These are phyloP conservation scores for Artomyces pyxidatus DNA, from an alignment of 768 basidiomycete species.

Conservation along the genomic window DNA sequence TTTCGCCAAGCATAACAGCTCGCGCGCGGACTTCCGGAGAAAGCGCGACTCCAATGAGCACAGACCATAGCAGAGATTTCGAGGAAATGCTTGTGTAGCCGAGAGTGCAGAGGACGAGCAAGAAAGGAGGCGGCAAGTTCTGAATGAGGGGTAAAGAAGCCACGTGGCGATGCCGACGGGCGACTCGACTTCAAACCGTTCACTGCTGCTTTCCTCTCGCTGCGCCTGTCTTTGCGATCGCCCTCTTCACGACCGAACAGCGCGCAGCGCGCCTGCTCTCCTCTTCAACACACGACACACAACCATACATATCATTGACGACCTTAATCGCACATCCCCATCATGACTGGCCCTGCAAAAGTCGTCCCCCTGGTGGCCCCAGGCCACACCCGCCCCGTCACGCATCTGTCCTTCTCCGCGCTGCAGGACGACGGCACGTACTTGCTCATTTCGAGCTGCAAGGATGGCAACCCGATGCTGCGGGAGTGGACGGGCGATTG, in stretches of 20 bases:
- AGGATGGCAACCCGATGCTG: slow-evolving; percentile 97
- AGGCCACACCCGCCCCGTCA: slow-evolving; percentile 82
- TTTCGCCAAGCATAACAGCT: no score
- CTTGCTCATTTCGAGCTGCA: slow-evolving; percentile 92
- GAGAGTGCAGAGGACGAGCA: background rate
- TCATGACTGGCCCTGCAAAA: slow-evolving; percentile 29
- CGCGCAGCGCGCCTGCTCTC: slow-evolving; percentile 24
- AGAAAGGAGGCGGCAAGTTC: background rate
- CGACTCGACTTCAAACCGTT: no score
- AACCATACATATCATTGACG: no score
- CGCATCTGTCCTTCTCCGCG: slow-evolving; percentile 87
- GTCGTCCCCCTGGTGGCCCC: slow-evolving; percentile 76
- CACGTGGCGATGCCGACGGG: background rate
- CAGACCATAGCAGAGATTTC: no score
- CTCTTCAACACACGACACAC: slow-evolving; percentile 1
- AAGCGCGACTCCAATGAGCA: no score
- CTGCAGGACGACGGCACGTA: slow-evolving; percentile 81
- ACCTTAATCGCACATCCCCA: slow-evolving; percentile 2
- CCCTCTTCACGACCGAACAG: slow-evolving; percentile 14
- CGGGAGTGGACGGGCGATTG: slow-evolving; percentile 98
- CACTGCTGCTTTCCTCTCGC: background rate
- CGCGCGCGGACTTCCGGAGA: no score
- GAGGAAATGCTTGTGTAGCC: no score
- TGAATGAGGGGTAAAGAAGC: background rate
- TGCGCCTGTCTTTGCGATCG: background rate